These are phyloP conservation scores for Lipomyces kockii DNA, from an alignment of 805 yeast genomes.

Conservation along the genomic window DNA sequence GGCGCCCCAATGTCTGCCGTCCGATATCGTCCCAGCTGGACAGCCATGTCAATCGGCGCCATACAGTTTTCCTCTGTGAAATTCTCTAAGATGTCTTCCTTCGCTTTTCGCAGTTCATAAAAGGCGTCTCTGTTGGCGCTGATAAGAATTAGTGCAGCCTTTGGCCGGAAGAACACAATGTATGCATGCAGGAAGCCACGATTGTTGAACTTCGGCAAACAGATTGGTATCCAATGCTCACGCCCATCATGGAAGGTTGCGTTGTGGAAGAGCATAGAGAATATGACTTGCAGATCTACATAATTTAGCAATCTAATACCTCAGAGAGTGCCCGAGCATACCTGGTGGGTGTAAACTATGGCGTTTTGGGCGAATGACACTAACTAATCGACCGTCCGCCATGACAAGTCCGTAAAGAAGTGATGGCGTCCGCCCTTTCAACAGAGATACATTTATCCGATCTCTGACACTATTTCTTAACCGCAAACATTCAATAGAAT, in stretches of 20 bases:
- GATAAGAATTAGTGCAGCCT: slow-evolving; percentile 54
- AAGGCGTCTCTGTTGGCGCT: slow-evolving; percentile 80
- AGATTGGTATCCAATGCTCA: slow-evolving; percentile 92
- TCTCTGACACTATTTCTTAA: slow-evolving; percentile 62
- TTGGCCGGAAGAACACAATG: slow-evolving; percentile 60
- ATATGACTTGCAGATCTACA: slow-evolving; percentile 71
- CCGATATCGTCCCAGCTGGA: slow-evolving; percentile 49
- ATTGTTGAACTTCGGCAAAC: slow-evolving; percentile 87
- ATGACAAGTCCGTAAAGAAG: slow-evolving; percentile 77
- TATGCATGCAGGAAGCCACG: slow-evolving; percentile 86
- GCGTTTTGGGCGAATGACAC: slow-evolving; percentile 72
- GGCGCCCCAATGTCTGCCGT: slow-evolving; percentile 60
- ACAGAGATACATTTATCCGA: slow-evolving; percentile 60
- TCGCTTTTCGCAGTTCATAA: slow-evolving; percentile 68
- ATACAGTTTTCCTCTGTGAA: slow-evolving; percentile 49
- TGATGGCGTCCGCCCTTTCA: slow-evolving; percentile 56
- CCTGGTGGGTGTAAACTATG: slow-evolving; percentile 76
- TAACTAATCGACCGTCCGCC: slow-evolving; percentile 66
- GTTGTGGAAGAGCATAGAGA: slow-evolving; percentile 70
- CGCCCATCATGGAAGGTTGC: slow-evolving; percentile 55
- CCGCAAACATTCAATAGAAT: slow-evolving; percentile 67
- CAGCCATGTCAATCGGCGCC: slow-evolving; percentile 48
- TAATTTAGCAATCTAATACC: not conserved
- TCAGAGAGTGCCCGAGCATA: slow-evolving; percentile 3
- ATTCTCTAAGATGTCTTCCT: slow-evolving; percentile 55